phyloP scores from a whole-genome alignment of 2,329 filamentous ascomycete genomes.

The Chaetomium sp. region DNA sequence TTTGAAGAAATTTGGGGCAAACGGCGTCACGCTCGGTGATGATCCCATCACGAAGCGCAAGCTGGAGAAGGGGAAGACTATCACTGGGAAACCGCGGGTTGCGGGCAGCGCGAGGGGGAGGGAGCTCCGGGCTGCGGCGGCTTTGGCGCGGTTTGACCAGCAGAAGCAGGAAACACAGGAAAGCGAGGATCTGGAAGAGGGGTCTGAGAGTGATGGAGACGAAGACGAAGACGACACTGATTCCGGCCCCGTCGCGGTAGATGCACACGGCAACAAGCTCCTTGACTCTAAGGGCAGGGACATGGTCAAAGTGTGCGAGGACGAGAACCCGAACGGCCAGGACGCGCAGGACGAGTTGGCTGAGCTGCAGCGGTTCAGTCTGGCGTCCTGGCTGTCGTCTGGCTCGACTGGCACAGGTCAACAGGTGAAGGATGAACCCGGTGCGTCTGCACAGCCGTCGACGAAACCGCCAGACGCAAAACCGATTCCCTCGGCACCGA shows the following conservation, averaged over 20 bases:
- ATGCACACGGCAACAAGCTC: conserved; percentile 58
- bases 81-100: conserved; percentile 62
- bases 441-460: background rate
- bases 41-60: conserved; percentile 60
- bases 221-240: conserved; percentile 44
- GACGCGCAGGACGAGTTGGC: conserved; percentile 57
- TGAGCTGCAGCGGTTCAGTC: conserved; percentile 50
- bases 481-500: background rate
- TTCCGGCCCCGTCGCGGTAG: conserved; percentile 46
- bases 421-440: too few species aligned
- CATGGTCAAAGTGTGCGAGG: conserved; percentile 69
- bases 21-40: conserved; percentile 62
- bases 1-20: conserved; percentile 67
- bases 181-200: conserved; percentile 17
- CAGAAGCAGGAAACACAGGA: conserved; percentile 47
- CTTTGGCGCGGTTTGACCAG: conserved; percentile 64
- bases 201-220: conserved; percentile 41
- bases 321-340: conserved; percentile 53
- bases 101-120: conserved; percentile 68
- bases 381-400: too few species aligned
- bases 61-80: conserved; percentile 59
- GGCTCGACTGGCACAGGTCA: too few species aligned
- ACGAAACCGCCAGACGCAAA: conserved; percentile 11
- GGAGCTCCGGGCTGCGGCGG: conserved; percentile 70
- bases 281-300: conserved; percentile 59